These are phyloP conservation scores for Parastagonospora nodorum DNA, from an alignment of 2,329 filamentous ascomycete genomes.

Conservation along the genomic window DNA sequence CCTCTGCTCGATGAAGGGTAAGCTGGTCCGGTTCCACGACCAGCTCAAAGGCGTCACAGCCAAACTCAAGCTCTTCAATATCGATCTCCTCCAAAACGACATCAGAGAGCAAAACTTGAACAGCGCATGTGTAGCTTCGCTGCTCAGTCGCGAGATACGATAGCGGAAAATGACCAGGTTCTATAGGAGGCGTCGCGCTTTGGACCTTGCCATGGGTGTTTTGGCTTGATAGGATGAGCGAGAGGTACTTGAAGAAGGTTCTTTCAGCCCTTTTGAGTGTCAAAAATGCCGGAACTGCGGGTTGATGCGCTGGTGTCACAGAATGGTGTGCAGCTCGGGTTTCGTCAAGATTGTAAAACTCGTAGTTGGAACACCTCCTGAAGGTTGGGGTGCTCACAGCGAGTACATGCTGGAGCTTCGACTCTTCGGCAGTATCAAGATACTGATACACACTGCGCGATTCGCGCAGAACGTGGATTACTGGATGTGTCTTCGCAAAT, in stretches of 20 bases:
- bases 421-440: conserved; percentile 57
- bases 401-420: conserved; percentile 63
- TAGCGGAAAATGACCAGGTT: conserved; percentile 66
- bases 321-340: conserved; percentile 33
- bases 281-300: conserved; percentile 61
- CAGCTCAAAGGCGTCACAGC: conserved; percentile 69
- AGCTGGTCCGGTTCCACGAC: conserved; percentile 51
- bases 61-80: conserved; percentile 67
- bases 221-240: conserved; percentile 60
- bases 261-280: conserved; percentile 70
- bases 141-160: conserved; percentile 64
- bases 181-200: conserved; percentile 56
- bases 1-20: conserved; percentile 31
- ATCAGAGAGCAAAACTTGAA: conserved; percentile 65
- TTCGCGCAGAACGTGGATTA: conserved; percentile 74
- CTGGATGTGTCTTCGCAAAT: conserved; percentile 69
- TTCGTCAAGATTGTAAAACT: conserved; percentile 77
- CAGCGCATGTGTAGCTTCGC: conserved; percentile 69
- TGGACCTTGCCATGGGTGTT: conserved; percentile 40
- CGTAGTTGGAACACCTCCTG: conserved; percentile 70
- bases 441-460: conserved; percentile 66
- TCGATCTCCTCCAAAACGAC: conserved; percentile 61
- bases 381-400: conserved; percentile 63
- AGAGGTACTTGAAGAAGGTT: conserved; percentile 71
- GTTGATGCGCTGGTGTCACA: conserved; percentile 33